Percentiles rank a stretch among this genome's conserved stretches.
Conservation (phyloP, 1,139 yeast genomes). For the Suhomyces ambrosiae region DNA sequence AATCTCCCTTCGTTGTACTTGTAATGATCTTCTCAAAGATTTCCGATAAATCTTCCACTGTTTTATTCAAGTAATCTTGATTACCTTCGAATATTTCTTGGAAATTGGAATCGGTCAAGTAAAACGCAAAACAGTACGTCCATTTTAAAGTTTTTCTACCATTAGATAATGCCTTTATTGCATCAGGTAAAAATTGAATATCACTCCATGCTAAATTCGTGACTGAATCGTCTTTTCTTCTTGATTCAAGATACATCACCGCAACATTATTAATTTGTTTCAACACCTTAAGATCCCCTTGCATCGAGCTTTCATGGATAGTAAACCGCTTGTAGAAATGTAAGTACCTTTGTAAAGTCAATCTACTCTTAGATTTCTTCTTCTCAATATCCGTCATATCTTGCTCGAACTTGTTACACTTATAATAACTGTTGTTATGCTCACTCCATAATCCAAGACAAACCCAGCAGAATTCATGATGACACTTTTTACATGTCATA, state of each 20-base stretch:
- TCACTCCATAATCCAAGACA: constrained; percentile 75
- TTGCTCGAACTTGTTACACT: constrained; percentile 59
- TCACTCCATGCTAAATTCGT: constrained; percentile 81
- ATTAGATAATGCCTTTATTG: constrained; percentile 61
- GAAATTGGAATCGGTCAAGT: constrained; percentile 52
- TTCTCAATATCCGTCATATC: constrained; percentile 31
- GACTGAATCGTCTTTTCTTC: constrained; percentile 17
- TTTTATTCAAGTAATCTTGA: constrained; percentile 68
- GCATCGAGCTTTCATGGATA: constrained; percentile 77
- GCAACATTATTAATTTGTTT: constrained; percentile 65
- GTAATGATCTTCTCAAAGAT: constrained; percentile 56
- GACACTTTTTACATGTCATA: constrained; percentile 84
- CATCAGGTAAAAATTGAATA: constrained; percentile 77
- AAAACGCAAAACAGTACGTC: constrained; percentile 86
- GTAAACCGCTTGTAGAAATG: constrained; percentile 78
- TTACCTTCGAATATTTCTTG: constrained; percentile 70
- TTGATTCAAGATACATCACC: constrained; percentile 56
- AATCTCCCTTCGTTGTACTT: constrained; percentile 36
- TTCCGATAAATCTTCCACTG: constrained; percentile 80
- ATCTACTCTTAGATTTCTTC: constrained; percentile 36
- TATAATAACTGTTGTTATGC: constrained; percentile 69
- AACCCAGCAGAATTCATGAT: constrained; percentile 89
- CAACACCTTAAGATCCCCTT: constrained; percentile 68
- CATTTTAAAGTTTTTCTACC: constrained; percentile 84
- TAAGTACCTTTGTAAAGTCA: constrained; percentile 64